Evolutionary conservation across 331 rosid genomes (phyloP).

Genomic region (Rosa hybrid): DNA sequence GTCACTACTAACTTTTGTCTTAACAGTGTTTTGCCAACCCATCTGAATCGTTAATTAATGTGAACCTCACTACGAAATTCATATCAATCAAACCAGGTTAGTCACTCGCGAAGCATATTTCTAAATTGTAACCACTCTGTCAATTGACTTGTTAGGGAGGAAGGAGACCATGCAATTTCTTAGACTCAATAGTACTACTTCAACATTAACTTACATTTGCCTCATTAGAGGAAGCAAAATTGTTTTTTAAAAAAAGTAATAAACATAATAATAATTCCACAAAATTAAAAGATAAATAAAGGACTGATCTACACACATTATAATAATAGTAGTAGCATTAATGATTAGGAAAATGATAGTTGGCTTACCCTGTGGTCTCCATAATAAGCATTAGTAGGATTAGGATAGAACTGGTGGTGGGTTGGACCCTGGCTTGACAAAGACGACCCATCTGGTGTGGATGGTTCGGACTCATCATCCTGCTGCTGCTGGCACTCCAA

Average conservation of each 20-base stretch:
- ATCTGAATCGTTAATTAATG: background rate
- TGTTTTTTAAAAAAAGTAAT: background rate
- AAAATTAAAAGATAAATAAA: background rate
- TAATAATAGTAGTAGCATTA: background rate
- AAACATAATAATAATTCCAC: background rate
- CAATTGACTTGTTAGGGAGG: conserved; percentile 16
- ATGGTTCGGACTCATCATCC: conserved; percentile 38
- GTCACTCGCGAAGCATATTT: background rate
- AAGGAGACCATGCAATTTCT: conserved; percentile 25
- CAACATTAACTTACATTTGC: background rate
- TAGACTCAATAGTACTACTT: background rate
- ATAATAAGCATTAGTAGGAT: conserved; percentile 35
- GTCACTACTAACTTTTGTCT: background rate
- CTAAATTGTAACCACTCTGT: background rate
- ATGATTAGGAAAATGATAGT: conserved; percentile 21
- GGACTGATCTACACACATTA: conserved; percentile 4
- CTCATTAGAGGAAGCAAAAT: conserved; percentile 48
- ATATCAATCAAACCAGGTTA: background rate
- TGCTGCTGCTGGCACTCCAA: conserved; percentile 66
- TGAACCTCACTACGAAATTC: background rate
- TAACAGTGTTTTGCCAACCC: background rate
- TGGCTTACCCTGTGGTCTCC: conserved; percentile 67
- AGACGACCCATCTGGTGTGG: conserved; percentile 40
- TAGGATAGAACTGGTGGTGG: conserved; percentile 33
- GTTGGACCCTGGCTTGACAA: conserved; percentile 46